Evolutionary conservation across 2,329 filamentous ascomycete species (phyloP), one percentile per base, ranked within the genome.

Genomic region (Penicillium sp.): DNA sequence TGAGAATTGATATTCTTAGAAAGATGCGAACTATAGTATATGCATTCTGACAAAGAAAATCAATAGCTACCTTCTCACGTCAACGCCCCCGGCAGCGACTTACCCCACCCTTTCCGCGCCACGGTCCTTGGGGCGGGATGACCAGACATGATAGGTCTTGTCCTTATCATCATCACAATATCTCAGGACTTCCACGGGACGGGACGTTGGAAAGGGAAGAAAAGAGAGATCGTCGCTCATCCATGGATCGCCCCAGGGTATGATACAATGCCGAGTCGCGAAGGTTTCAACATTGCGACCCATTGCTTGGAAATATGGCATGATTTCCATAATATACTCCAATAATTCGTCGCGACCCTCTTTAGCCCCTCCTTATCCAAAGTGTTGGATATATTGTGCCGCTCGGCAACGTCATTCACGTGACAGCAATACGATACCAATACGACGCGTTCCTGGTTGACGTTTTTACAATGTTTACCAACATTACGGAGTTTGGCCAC

Each of bases 61-160:
- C 46, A 48, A 48, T 48, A 33, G 51, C 31, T 46, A 49, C 27
- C 19, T 26, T 35, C 35, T 10, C 35, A 10, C 44, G 37, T 29
- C 14, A 39, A 46, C 29, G 10, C 16, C 50, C 50, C 21, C 16
- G 11, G 26, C 11, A 19, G n/a, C 27, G 45, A 29, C 45, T 29
- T 50, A 39, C 53, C 48, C 53, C 49, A 49, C 57, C 42, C 16
- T 55, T 46, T 55, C 33, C 43, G 43, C 43, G 48, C 42, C 43
- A 47, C 47, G 48, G 48, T 47, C 42, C 27, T 49, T 55, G 37
- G 49, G 25, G 48, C 53, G 57, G 57, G 57, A 55, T 59, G 29
- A 29, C 21, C 26, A 43, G 14, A 19, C 39, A 29, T 27, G 33
- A 51, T 42, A 58, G 57, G 57, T 50, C 57, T 59, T 52, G 25